phyloP scores from a whole-genome alignment of 495 filamentous ascomycete genomes.

The Aspergillus leporis region DNA sequence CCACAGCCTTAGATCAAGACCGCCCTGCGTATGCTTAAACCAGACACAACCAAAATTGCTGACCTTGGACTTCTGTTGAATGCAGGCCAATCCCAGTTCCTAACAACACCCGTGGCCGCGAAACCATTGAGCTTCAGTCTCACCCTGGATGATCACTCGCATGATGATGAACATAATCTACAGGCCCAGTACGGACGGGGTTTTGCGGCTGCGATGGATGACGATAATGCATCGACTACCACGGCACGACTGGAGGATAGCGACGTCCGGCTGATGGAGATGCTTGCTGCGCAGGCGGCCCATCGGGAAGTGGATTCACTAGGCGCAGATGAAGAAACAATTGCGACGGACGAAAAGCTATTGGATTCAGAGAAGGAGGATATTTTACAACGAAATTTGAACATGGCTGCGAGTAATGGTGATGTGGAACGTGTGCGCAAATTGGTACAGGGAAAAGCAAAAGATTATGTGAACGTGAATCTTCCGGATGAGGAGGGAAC shows the following conservation, averaged over 20 bases:
- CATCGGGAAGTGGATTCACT: slow-evolving; percentile 70
- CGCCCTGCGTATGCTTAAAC: background rate
- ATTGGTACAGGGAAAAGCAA: slow-evolving; percentile 74
- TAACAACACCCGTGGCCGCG: slow-evolving; percentile 80
- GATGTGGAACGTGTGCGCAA: slow-evolving; percentile 79
- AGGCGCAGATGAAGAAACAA: slow-evolving; percentile 74
- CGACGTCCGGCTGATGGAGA: slow-evolving; percentile 87
- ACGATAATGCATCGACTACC: slow-evolving; percentile 61
- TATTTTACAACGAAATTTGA: slow-evolving; percentile 80
- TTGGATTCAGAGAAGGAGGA: slow-evolving; percentile 76
- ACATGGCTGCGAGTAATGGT: slow-evolving; percentile 97
- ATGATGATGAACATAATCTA: slow-evolving; percentile 43
- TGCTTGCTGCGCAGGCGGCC: slow-evolving; percentile 91
- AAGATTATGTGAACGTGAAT: slow-evolving; percentile 81
- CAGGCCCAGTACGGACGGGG: slow-evolving; percentile 40
- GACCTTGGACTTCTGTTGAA: background rate
- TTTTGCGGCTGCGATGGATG: slow-evolving; percentile 43
- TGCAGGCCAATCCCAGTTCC: slow-evolving; percentile 89
- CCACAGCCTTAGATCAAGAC: background rate
- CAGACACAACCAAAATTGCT: background rate
- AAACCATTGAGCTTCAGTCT: slow-evolving; percentile 85
- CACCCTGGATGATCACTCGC: slow-evolving; percentile 68
- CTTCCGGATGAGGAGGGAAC: slow-evolving; percentile 93
- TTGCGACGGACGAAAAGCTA: slow-evolving; percentile 71
- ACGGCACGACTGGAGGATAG: slow-evolving; percentile 71